Base-by-base conservation (phyloP, 495 filamentous ascomycete species). In the Jackrogersella minutella region DNA sequence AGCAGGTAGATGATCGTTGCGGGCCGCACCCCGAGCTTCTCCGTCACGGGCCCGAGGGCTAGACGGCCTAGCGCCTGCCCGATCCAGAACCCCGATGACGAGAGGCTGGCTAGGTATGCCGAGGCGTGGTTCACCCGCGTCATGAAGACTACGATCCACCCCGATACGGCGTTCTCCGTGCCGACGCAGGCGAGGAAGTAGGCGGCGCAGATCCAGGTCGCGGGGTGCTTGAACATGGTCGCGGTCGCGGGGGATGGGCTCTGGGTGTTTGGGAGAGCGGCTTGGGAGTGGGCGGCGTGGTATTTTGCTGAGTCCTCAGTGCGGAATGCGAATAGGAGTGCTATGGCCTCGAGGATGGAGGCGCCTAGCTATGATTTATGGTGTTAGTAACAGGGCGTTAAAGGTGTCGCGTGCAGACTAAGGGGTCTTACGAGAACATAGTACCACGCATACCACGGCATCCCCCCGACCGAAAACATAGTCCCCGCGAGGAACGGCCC, bases 111-210 rank as follows among this genome's bases (percentile, higher is more conserved):
- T 3, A 77, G 78, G n/a, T 81, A 81, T 0, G 86, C 83, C 41
- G 85, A 78, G 7, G 88, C 88, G 58, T 84, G 77, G 21, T 90
- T 87, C 49, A 87, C 86, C 21, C 76, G 82, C 62, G 90, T 85
- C 64, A 92, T 80, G 78, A 90, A 92, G 2, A 88, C 88, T 26
- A 91, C 88, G 28, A 92, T 83, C 90, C 90, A 93, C 10, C 90
- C 86, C 8, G 88, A 88, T 1, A 92, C 80, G 0, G 85, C 85
- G 26, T 91, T 89, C 26, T 93, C 90, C 13, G 85, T 77, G 39
- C 90, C 90, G 2, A 91, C 86, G 68, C 91, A 92, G 14, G 80
- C 80, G 11, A 92, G 77, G 39, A 91, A 78, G 74, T 91, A 92
- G 14, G 84, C 53, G 1, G 90, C 81, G 63, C 82, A 86, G 34